Conservation (phyloP, 1,284 basidiomycete genomes). For the Trichosporon sp. region DNA sequence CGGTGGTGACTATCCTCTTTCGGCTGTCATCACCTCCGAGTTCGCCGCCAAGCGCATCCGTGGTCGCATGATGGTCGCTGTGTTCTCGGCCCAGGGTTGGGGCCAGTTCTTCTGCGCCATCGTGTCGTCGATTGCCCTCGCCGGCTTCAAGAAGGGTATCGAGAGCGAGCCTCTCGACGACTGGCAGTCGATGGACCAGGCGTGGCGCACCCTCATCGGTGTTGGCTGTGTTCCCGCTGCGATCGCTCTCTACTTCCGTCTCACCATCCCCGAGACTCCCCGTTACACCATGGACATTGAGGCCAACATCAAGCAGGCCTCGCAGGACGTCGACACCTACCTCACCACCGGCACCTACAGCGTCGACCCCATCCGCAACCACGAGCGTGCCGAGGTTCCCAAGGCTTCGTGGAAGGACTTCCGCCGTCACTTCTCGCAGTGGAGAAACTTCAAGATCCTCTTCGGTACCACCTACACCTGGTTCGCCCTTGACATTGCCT, state of each 20-base stretch:
- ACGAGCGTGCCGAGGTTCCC: constrained; percentile 67
- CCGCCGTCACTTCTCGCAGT: constrained; percentile 57
- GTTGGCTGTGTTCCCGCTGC: constrained; percentile 57
- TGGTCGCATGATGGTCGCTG: constrained; percentile 61
- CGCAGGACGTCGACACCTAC: constrained; percentile 67
- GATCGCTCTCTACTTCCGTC: constrained; percentile 60
- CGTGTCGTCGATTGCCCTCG: constrained; percentile 68
- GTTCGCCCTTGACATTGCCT: constrained; percentile 74
- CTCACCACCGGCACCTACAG: constrained; percentile 62
- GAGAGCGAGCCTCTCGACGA: constrained; percentile 58
- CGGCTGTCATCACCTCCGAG: constrained; percentile 63
- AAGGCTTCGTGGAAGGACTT: constrained; percentile 70
- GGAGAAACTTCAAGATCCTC: constrained; percentile 60
- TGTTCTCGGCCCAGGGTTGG: constrained; percentile 61
- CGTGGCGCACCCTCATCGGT: constrained; percentile 61
- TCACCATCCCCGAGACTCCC: constrained; percentile 61
- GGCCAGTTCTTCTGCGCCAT: constrained; percentile 67
- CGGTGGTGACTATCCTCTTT: constrained; percentile 65
- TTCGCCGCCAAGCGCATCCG: constrained; percentile 71
- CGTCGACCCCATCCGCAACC: constrained; percentile 63
- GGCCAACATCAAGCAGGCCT: constrained; percentile 73
- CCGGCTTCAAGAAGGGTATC: constrained; percentile 69
- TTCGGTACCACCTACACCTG: constrained; percentile 62
- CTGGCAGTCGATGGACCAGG: constrained; percentile 57
- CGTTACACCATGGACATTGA: constrained; percentile 90